phyloP scores from a whole-genome alignment of 257 asterid species.

The Penstemon newberryi region DNA sequence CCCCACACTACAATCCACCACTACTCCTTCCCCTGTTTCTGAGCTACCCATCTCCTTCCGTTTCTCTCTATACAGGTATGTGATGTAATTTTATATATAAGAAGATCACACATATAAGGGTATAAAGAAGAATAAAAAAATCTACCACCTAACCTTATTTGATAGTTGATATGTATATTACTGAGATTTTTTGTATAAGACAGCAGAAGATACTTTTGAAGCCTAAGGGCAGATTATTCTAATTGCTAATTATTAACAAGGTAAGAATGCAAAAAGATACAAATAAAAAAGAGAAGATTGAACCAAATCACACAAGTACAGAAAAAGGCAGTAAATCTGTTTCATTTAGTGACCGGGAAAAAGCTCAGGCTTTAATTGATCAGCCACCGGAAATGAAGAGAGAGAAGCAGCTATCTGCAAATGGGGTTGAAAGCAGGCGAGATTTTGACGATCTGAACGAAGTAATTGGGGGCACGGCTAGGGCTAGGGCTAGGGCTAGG shows the following conservation, averaged over 20 bases:
- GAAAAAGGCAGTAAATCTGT: not conserved
- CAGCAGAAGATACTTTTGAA: not conserved
- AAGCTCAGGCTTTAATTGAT: constrained; percentile 26
- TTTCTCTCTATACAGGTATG: constrained; percentile 23
- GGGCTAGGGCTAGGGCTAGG: constrained; percentile 45
- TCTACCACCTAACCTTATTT: not conserved
- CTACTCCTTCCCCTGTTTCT: constrained; percentile 61
- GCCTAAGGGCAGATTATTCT: not conserved
- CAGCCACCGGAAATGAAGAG: constrained; percentile 38
- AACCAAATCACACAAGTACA: not conserved
- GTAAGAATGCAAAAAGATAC: not conserved
- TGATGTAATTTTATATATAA: constrained; percentile 19
- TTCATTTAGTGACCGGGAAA: constrained; percentile 4
- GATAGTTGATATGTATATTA: not conserved
- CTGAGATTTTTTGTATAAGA: not conserved
- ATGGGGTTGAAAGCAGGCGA: constrained; percentile 10
- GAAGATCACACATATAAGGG: too few relatives aligned
- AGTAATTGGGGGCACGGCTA: constrained; percentile 39
- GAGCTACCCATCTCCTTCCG: constrained; percentile 68
- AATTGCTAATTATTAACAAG: not conserved
- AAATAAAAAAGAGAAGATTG: not conserved
- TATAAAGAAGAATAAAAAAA: too few relatives aligned
- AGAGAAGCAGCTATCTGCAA: constrained; percentile 20
- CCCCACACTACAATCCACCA: constrained; percentile 76
- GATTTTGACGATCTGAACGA: constrained; percentile 10